Base-by-base conservation (phyloP, 352 stramenopile genomes). In the Thalassiosira allenii region DNA sequence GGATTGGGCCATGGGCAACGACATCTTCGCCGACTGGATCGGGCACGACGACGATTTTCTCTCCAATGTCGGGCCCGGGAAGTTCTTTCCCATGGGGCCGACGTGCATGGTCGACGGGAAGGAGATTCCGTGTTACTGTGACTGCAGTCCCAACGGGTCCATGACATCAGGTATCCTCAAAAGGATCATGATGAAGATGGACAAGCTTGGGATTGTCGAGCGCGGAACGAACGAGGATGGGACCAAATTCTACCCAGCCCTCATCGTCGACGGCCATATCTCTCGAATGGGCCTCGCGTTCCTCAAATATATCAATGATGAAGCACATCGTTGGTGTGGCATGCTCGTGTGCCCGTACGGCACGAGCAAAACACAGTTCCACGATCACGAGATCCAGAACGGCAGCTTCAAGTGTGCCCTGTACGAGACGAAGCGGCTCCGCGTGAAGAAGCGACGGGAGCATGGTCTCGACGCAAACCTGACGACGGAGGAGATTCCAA, bases 191-290 rank as follows among this genome's bases (percentile, higher is more conserved):
- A n/a, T 17, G 29, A 37, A 40, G 22, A 17, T 59, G 51, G 51
- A 59, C 29, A n/a, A n/a, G 51, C n/a, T 59, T 17, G 51, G 29
- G 8, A 14, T 59, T 17, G 14, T 17, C 51, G 14, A 27, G 22
- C 8, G 51, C 8, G 22, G 51, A 59, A 47, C 22, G 17, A 57
- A 20, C 49, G 29, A 65, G 40, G n/a, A 27, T 20, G 56, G 56
- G 8, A 17, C 56, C 6, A 20, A 25, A 57, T 27, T 22, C n/a
- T 65, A 25, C 20, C 32, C 56, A 54, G 30, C 49, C 6, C 17
- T 57, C 8, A 57, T 65, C 30, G 8, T 65, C 40, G 56, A 65
- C 23, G 56, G 56, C 11, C 56, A 65, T 23, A 20, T 65, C 25
- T 57, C 32, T 9, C 56, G 56, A 9, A 44, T 52, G 14, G 56